These are phyloP conservation scores for Exophiala bonariae DNA, from an alignment of 2,329 filamentous ascomycete genomes.

Conservation along the genomic window DNA sequence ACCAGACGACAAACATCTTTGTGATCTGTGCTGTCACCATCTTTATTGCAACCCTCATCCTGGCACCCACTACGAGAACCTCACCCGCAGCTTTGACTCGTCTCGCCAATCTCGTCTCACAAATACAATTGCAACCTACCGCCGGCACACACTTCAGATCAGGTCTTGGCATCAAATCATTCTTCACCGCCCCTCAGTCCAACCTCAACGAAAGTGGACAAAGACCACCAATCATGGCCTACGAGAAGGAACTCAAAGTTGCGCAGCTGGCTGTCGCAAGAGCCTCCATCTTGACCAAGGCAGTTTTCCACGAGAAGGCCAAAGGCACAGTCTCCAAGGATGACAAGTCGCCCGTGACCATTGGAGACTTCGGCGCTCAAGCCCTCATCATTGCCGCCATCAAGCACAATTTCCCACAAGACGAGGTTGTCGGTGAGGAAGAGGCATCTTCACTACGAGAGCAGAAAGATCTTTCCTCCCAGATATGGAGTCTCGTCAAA, in stretches of 20 bases:
- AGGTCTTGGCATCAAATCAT: slow-evolving; percentile 15
- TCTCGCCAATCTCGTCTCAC: slow-evolving; percentile 12
- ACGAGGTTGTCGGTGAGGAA: slow-evolving; percentile 93
- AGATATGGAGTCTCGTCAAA: slow-evolving; percentile 83
- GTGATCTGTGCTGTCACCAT: slow-evolving; percentile 14
- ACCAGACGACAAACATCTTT: slow-evolving; percentile 1
- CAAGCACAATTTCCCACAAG: slow-evolving; percentile 81
- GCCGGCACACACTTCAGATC: slow-evolving; percentile 10
- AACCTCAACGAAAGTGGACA: not conserved
- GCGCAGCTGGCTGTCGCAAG: slow-evolving; percentile 88
- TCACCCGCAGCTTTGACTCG: slow-evolving; percentile 11
- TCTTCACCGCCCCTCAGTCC: not conserved
- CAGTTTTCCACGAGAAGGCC: slow-evolving; percentile 80
- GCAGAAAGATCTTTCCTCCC: slow-evolving; percentile 67
- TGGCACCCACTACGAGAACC: slow-evolving; percentile 12
- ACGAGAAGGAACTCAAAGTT: slow-evolving; percentile 76
- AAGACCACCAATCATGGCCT: slow-evolving; percentile 45
- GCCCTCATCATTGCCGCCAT: slow-evolving; percentile 92
- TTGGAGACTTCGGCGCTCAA: slow-evolving; percentile 97
- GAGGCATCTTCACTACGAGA: slow-evolving; percentile 78
- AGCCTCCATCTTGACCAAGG: slow-evolving; percentile 72
- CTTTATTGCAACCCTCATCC: slow-evolving; percentile 21
- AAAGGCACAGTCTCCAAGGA: slow-evolving; percentile 94
- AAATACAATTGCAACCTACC: slow-evolving; percentile 4
- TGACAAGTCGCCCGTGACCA: slow-evolving; percentile 94